Percentiles rank a stretch among this genome's conserved stretches.
phyloP scores from a whole-genome alignment of 1,139 yeast genomes.

The Blastobotrys arbuscula region DNA sequence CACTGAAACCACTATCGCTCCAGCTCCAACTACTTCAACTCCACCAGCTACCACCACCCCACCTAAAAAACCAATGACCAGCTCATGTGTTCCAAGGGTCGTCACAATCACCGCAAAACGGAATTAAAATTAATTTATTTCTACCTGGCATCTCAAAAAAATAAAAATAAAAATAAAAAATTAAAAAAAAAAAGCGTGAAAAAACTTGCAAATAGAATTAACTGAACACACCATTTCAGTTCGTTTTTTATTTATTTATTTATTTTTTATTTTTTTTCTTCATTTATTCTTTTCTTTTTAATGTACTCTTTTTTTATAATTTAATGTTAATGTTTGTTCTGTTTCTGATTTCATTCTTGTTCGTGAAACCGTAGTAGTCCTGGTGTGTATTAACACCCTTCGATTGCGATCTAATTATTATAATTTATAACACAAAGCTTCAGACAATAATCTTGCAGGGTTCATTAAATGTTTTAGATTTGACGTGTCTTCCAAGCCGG shows the following conservation, averaged over 20 bases:
- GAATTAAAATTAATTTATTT: too few relatives aligned
- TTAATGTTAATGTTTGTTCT: not conserved
- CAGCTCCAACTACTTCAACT: not conserved
- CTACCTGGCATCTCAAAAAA: not conserved
- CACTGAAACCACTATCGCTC: not conserved
- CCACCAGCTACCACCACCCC: conserved; percentile 1
- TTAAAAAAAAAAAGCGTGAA: too few relatives aligned
- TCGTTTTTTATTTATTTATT: not conserved
- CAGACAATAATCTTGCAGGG: too few relatives aligned
- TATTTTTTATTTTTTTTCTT: not conserved
- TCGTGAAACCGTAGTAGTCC: too few relatives aligned
- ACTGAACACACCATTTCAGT: too few relatives aligned
- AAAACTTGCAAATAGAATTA: not conserved
- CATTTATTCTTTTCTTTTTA: not conserved
- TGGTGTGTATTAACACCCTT: too few relatives aligned
- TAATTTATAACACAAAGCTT: too few relatives aligned
- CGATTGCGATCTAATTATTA: too few relatives aligned
- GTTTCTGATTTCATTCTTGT: not conserved
- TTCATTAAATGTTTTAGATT: too few relatives aligned
- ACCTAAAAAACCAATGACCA: not conserved
- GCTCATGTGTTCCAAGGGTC: not conserved
- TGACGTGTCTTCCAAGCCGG: too few relatives aligned
- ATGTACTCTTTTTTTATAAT: not conserved
- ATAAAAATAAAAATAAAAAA: too few relatives aligned
- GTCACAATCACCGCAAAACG: conserved; percentile 1